Percentiles rank a stretch among this genome's conserved stretches.
Evolutionary conservation across 441 rosid genomes (phyloP).

Genomic region (Erodium trifolium): DNA sequence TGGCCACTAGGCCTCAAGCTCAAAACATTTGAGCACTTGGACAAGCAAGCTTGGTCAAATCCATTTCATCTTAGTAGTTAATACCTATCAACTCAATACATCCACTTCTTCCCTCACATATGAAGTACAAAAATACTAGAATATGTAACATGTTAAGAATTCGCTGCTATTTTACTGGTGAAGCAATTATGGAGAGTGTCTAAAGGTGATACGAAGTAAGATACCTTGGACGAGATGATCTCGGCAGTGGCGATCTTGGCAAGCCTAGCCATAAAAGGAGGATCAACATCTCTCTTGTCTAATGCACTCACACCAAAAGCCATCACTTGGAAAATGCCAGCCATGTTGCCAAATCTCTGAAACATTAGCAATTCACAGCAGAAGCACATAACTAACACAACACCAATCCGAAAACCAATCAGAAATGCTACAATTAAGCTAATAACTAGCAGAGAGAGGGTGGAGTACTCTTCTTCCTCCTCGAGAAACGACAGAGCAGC

Average conservation of each 20-base stretch:
- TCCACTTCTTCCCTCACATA: neutral
- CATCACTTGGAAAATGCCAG: constrained; percentile 93
- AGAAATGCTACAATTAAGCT: neutral
- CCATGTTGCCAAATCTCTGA: constrained; percentile 89
- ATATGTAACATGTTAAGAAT: neutral
- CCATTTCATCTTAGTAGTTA: neutral
- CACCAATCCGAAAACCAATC: neutral
- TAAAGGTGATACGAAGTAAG: neutral
- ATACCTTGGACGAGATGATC: constrained; percentile 89
- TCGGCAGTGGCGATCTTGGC: constrained; percentile 91
- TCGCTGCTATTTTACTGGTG: neutral
- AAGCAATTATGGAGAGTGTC: neutral
- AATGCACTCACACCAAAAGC: constrained; percentile 67
- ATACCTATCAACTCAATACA: neutral
- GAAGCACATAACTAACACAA: neutral
- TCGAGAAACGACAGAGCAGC: constrained; percentile 73
- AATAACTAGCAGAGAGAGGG: constrained; percentile 10
- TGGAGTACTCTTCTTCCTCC: constrained; percentile 79
- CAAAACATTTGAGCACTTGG: no score
- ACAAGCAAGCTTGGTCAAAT: no score
- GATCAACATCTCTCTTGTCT: constrained; percentile 53
- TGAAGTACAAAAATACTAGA: neutral
- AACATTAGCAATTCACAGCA: constrained; percentile 17
- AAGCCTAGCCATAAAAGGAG: constrained; percentile 67
- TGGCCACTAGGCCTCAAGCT: no score